These are phyloP conservation scores for Beauveria rudraprayagi DNA, from an alignment of 2,329 filamentous ascomycete species.

Conservation along the genomic window DNA sequence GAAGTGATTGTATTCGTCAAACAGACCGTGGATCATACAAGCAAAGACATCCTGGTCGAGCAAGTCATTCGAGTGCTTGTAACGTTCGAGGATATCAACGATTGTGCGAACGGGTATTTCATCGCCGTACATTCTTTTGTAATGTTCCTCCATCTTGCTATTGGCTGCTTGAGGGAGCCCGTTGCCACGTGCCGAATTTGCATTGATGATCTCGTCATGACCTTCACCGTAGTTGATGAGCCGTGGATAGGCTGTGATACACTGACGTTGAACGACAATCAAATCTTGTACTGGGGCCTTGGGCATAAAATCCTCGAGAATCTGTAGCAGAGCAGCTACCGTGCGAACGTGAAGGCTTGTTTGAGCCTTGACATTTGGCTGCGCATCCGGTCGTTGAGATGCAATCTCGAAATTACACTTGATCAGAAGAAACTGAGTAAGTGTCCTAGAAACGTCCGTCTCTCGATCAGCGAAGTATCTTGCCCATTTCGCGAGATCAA, in stretches of 20 bases:
- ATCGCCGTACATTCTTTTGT: conserved; percentile 95
- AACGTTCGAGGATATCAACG: conserved; percentile 72
- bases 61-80: conserved; percentile 79
- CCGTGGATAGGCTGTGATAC: conserved; percentile 86
- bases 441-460: conserved; percentile 58
- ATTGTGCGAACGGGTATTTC: conserved; percentile 82
- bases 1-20: conserved; percentile 96
- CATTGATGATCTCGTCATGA: conserved; percentile 83
- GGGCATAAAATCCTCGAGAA: conserved; percentile 64
- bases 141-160: conserved; percentile 91
- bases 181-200: conserved; percentile 75
- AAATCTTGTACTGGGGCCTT: conserved; percentile 57
- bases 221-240: conserved; percentile 95
- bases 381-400: conserved; percentile 59
- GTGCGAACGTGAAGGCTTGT: conserved; percentile 78
- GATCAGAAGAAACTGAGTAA: conserved; percentile 74
- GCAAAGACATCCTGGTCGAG: conserved; percentile 91
- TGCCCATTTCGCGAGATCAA: conserved; percentile 77
- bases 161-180: conserved; percentile 71
- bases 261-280: conserved; percentile 73
- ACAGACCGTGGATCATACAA: conserved; percentile 96
- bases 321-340: conserved; percentile 69
- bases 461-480: conserved; percentile 60
- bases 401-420: conserved; percentile 76
- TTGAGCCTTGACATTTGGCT: conserved; percentile 49